Evolutionary conservation across 2,329 filamentous ascomycete genomes (phyloP).

Genomic region (Podosphaera xanthii): DNA sequence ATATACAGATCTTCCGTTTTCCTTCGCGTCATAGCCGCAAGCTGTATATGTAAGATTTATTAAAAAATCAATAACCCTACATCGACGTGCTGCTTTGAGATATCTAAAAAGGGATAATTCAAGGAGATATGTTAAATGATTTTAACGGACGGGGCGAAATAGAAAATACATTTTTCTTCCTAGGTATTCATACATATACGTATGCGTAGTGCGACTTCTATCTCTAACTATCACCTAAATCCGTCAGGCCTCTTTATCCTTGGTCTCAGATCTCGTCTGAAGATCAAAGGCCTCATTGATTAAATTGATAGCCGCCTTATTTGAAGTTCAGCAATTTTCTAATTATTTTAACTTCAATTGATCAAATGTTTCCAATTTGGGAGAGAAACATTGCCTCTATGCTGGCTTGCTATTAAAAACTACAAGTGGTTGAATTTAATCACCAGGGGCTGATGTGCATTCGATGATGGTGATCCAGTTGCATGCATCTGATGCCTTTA

Average conservation of each 20-base stretch:
- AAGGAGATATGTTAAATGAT: conserved; percentile 12
- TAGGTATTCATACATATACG: neutral
- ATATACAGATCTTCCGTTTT: too few relatives aligned
- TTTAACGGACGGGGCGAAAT: conserved; percentile 8
- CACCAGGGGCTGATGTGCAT: neutral
- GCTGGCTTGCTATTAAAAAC: too few relatives aligned
- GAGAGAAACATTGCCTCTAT: too few relatives aligned
- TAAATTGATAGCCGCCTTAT: neutral
- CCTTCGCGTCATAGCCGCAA: too few relatives aligned
- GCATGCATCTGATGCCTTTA: neutral
- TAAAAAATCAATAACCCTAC: neutral
- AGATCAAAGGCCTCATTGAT: neutral
- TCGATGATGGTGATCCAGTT: neutral
- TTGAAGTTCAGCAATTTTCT: neutral
- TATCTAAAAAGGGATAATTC: conserved; percentile 10
- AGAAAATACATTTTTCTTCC: neutral
- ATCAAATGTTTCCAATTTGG: too few relatives aligned
- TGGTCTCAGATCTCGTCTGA: neutral
- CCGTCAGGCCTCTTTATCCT: too few relatives aligned
- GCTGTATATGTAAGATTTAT: too few relatives aligned
- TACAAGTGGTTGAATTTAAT: too few relatives aligned
- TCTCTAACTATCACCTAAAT: neutral
- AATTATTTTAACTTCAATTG: too few relatives aligned
- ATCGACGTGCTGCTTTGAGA: conserved; percentile 10
- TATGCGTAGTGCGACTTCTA: neutral